Conservation (phyloP, 2,329 filamentous ascomycete genomes). For the Fusarium verrucosum region DNA sequence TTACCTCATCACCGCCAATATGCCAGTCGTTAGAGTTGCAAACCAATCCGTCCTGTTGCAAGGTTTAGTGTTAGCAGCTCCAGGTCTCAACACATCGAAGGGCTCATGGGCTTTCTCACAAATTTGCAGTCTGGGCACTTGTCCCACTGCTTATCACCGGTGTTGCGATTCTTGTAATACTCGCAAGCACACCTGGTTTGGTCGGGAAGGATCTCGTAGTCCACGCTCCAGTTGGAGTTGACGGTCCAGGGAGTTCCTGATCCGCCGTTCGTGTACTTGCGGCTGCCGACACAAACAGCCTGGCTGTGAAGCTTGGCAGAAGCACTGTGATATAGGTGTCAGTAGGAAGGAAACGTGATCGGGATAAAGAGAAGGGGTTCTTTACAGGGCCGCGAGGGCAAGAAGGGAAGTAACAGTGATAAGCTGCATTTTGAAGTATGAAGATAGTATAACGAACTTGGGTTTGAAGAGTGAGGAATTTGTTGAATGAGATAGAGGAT, state of each 20-base stretch:
- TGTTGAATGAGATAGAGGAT: too few species aligned
- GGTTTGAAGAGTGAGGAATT: neutral
- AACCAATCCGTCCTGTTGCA: conserved; percentile 18
- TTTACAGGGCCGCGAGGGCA: neutral
- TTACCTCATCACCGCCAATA: conserved; percentile 36
- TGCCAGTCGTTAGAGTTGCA: conserved; percentile 26
- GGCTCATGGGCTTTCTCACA: neutral
- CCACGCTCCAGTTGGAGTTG: conserved; percentile 23
- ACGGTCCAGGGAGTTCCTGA: conserved; percentile 20
- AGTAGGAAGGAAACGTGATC: neutral
- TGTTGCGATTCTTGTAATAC: conserved; percentile 15
- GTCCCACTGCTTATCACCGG: conserved; percentile 24
- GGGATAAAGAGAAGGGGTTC: neutral
- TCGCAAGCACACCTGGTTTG: conserved; percentile 25
- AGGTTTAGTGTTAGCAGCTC: neutral
- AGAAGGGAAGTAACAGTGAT: neutral
- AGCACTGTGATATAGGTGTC: neutral
- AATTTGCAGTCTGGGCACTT: conserved; percentile 31
- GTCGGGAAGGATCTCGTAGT: conserved; percentile 21
- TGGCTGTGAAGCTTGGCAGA: conserved; percentile 14
- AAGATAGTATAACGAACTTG: fast-evolving
- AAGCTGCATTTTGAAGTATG: neutral
- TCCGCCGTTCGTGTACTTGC: neutral
- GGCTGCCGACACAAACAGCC: conserved; percentile 18
- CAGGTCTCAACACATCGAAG: fast-evolving